Evolutionary conservation across 2,329 filamentous ascomycete genomes (phyloP).

Genomic region (Neonectria ditissima): DNA sequence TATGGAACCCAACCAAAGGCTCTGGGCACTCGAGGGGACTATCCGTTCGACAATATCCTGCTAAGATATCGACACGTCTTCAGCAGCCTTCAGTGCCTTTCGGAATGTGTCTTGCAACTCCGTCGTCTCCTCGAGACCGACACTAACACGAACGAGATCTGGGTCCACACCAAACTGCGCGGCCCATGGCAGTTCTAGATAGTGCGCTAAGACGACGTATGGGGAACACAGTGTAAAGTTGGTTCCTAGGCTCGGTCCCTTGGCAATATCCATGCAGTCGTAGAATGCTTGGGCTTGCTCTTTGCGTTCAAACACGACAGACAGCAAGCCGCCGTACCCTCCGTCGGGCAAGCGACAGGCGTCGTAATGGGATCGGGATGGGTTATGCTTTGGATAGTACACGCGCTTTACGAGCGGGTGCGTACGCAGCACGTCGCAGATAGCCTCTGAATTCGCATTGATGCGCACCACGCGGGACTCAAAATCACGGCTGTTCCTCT

Average conservation of each 20-base stretch:
- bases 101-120: conserved; percentile 74
- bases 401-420: conserved; percentile 77
- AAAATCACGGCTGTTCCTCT: conserved; percentile 96
- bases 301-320: conserved; percentile 79
- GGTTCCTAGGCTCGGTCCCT: conserved; percentile 94
- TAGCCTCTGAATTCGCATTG: conserved; percentile 85
- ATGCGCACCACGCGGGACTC: conserved; percentile 83
- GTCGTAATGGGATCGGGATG: conserved; percentile 80
- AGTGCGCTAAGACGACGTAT: conserved; percentile 93
- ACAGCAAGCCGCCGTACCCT: conserved; percentile 91
- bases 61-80: conserved; percentile 36
- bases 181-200: conserved; percentile 92
- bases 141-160: conserved; percentile 85
- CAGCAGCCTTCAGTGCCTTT: conserved; percentile 74
- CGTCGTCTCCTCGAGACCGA: conserved; percentile 84
- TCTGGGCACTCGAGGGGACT: not conserved
- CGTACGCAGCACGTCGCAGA: conserved; percentile 76
- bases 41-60: not conserved
- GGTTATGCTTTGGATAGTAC: conserved; percentile 86
- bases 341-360: conserved; percentile 77
- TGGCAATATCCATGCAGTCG: conserved; percentile 86
- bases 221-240: conserved; percentile 96
- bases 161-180: conserved; percentile 83
- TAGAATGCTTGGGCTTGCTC: conserved; percentile 84
- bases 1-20: not conserved